These are phyloP conservation scores for Rhizopus microsporus DNA, from an alignment of 371 early-diverging fungal species.

Conservation along the genomic window DNA sequence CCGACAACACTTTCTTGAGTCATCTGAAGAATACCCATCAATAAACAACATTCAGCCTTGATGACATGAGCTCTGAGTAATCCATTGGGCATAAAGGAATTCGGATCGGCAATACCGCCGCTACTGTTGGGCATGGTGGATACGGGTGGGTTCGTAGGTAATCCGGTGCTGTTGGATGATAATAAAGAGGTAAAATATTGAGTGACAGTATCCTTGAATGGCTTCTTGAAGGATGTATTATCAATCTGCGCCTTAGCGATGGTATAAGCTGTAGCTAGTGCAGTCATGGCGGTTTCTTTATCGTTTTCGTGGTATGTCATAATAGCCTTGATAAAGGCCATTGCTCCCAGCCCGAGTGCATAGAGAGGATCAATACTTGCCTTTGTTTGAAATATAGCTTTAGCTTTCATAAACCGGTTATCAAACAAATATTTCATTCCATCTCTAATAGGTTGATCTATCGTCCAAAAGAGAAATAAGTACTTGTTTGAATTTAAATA, in stretches of 20 bases:
- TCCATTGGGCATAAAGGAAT: constrained; percentile 50
- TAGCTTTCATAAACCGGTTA: constrained; percentile 56
- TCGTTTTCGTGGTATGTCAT: constrained; percentile 42
- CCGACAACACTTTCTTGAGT: constrained; percentile 60
- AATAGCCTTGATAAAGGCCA: constrained; percentile 52
- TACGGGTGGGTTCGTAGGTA: constrained; percentile 31
- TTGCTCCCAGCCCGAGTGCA: constrained; percentile 49
- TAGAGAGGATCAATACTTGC: constrained; percentile 48
- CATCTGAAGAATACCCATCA: constrained; percentile 58
- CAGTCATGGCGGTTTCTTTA: constrained; percentile 36
- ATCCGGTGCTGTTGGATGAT: constrained; percentile 26
- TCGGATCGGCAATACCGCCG: constrained; percentile 20
- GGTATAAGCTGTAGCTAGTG: constrained; percentile 41
- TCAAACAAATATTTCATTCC: constrained; percentile 49
- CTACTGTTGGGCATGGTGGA: constrained; percentile 22
- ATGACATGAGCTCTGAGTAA: constrained; percentile 61
- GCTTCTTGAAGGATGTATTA: constrained; percentile 32
- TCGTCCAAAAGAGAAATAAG: neutral
- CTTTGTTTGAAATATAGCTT: constrained; percentile 40
- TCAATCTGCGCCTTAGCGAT: constrained; percentile 48
- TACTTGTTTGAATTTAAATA: neutral
- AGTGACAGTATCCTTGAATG: constrained; percentile 40
- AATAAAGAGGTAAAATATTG: constrained; percentile 39
- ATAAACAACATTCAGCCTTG: constrained; percentile 57
- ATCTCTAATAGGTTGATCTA: constrained; percentile 46